Conservation (phyloP, 2,329 filamentous ascomycete species). For the Akanthomyces lecanii region DNA sequence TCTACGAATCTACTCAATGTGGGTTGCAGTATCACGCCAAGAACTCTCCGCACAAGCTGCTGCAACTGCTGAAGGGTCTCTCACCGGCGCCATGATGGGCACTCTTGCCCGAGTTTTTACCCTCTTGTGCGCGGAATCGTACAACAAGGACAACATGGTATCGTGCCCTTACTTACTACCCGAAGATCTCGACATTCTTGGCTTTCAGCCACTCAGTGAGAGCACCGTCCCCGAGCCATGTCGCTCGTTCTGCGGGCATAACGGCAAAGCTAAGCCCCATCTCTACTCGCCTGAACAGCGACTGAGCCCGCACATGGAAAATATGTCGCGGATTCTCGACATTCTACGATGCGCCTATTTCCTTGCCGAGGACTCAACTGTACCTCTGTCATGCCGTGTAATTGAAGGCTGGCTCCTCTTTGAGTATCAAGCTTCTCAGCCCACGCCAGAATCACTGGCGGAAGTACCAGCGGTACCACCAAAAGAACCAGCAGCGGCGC, state of each 20-base stretch:
- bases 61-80: slow-evolving; percentile 36
- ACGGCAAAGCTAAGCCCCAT: slow-evolving; percentile 37
- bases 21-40: slow-evolving; percentile 44
- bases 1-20: slow-evolving; percentile 50
- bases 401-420: slow-evolving; percentile 30
- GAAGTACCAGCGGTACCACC: background rate
- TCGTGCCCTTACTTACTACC: slow-evolving; percentile 46
- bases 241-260: slow-evolving; percentile 33
- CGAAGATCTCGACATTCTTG: slow-evolving; percentile 47
- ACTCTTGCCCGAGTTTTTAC: slow-evolving; percentile 44
- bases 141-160: slow-evolving; percentile 35
- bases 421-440: slow-evolving; percentile 25
- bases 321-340: slow-evolving; percentile 45
- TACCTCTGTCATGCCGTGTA: slow-evolving; percentile 34
- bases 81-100: slow-evolving; percentile 44
- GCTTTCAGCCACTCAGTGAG: slow-evolving; percentile 40
- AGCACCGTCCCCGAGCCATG: slow-evolving; percentile 37
- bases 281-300: slow-evolving; percentile 30
- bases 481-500: background rate
- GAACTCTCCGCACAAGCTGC: slow-evolving; percentile 45
- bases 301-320: slow-evolving; percentile 33
- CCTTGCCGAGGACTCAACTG: slow-evolving; percentile 37
- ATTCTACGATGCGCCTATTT: slow-evolving; percentile 46
- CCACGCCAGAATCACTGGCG: background rate
- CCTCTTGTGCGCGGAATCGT: slow-evolving; percentile 42